These are phyloP conservation scores for Tephrocybe sp. DNA, from an alignment of 768 basidiomycete species.

Conservation along the genomic window DNA sequence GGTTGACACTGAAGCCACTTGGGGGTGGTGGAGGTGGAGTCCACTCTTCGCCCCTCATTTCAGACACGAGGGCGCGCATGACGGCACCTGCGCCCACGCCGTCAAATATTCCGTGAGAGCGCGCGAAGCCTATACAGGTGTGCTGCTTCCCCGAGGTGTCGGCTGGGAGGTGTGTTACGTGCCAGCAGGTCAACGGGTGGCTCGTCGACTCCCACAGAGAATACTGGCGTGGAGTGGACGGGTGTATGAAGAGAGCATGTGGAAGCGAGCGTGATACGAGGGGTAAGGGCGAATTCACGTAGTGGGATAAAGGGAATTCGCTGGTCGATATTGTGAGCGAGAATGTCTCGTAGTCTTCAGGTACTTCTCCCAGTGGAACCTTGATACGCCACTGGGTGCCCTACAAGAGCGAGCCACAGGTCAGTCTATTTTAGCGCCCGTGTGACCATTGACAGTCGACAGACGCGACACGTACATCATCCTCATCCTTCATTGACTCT, in stretches of 20 bases:
- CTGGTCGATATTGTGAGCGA: conserved; percentile 34
- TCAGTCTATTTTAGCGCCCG: not conserved
- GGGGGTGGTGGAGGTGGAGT: conserved; percentile 30
- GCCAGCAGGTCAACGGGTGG: conserved; percentile 42
- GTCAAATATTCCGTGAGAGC: conserved; percentile 42
- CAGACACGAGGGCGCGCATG: conserved; percentile 36
- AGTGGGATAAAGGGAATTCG: conserved; percentile 32
- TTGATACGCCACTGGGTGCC: conserved; percentile 33
- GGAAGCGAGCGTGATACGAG: conserved; percentile 34
- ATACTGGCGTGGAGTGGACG: conserved; percentile 36
- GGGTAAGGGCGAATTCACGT: conserved; percentile 31
- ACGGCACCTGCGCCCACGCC: conserved; percentile 36
- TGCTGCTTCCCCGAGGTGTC: conserved; percentile 23
- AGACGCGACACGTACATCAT: conserved; percentile 14
- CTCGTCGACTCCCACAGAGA: conserved; percentile 29
- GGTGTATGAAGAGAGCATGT: conserved; percentile 33
- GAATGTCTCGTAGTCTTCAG: conserved; percentile 32
- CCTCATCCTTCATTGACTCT: conserved; percentile 19
- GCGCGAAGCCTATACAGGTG: conserved; percentile 40
- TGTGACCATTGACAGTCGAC: conserved; percentile 1
- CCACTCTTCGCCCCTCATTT: conserved; percentile 37
- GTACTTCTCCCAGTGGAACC: conserved; percentile 34
- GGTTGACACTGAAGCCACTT: conserved; percentile 31
- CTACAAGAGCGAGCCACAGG: conserved; percentile 12
- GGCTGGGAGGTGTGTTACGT: conserved; percentile 39